Percentiles rank a stretch among this genome's conserved stretches.
Evolutionary conservation across 768 basidiomycete genomes (phyloP).

Genomic region (Glaciozyma antarctica): DNA sequence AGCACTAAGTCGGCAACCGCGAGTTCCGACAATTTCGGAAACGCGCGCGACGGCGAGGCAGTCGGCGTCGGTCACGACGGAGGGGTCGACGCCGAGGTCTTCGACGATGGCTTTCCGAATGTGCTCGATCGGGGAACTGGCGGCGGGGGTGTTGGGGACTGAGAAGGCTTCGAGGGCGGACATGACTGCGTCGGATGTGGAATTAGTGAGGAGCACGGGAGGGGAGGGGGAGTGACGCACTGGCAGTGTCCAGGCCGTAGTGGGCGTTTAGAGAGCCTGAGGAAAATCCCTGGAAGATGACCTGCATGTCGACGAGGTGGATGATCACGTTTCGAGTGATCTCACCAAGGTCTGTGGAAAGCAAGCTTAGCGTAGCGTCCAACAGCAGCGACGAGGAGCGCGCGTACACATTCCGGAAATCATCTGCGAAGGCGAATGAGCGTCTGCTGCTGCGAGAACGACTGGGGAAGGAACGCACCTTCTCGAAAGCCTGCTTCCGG

Average conservation of each 20-base stretch:
- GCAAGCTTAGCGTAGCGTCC: neutral
- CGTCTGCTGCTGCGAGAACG: neutral
- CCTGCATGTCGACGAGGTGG: constrained; percentile 48
- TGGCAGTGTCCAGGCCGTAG: constrained; percentile 90
- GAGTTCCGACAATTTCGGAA: constrained; percentile 61
- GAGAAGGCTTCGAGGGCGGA: constrained; percentile 32
- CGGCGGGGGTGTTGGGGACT: constrained; percentile 23
- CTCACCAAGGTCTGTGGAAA: constrained; percentile 65
- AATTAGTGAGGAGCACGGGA: constrained; percentile 46
- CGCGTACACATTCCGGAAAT: constrained; percentile 81
- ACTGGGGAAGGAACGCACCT: constrained; percentile 83
- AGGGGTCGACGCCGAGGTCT: constrained; percentile 17
- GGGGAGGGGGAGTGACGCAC: constrained; percentile 72
- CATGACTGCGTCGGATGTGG: constrained; percentile 19
- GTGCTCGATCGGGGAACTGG: constrained; percentile 10
- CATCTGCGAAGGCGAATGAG: constrained; percentile 43
- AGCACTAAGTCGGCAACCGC: constrained; percentile 75
- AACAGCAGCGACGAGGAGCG: neutral
- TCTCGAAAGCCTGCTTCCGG: constrained; percentile 78
- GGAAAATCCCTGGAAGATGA: constrained; percentile 69
- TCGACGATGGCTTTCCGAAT: constrained; percentile 19
- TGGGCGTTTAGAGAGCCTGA: constrained; percentile 68
- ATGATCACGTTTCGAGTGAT: constrained; percentile 76
- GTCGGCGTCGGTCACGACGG: constrained; percentile 43
- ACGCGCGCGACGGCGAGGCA: constrained; percentile 71